Evolutionary conservation across 306 rosid species (phyloP).

Genomic region (Trichosanthes cucumerina): DNA sequence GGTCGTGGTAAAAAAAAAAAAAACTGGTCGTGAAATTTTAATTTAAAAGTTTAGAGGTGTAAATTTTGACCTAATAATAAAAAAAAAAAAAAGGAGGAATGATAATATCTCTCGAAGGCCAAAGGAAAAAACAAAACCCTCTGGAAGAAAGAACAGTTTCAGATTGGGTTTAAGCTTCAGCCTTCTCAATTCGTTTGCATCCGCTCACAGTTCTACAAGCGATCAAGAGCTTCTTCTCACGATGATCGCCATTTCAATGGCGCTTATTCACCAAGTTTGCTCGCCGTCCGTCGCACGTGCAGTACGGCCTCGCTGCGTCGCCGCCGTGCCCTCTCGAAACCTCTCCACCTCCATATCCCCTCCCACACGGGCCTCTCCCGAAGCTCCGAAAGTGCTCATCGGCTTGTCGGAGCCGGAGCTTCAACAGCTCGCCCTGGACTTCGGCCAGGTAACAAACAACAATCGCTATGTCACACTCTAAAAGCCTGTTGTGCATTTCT

Average conservation of each 20-base stretch:
- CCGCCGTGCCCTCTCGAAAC: conserved; percentile 18
- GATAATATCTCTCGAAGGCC: not conserved
- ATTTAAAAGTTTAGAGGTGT: no score
- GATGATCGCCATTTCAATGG: conserved; percentile 44
- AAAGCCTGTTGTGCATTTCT: not conserved
- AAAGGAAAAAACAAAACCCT: not conserved
- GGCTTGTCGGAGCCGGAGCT: conserved; percentile 79
- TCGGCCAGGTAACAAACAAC: conserved; percentile 55
- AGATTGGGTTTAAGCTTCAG: not conserved
- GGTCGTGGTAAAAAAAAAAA: no score
- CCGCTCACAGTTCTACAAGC: not conserved
- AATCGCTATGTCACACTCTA: not conserved
- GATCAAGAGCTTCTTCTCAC: not conserved
- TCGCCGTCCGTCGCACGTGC: conserved; percentile 54
- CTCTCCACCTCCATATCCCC: conserved; percentile 20
- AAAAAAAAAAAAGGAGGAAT: no score
- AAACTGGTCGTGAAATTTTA: no score
- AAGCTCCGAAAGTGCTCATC: conserved; percentile 51
- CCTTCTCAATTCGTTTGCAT: not conserved
- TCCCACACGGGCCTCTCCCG: conserved; percentile 14
- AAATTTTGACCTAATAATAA: no score
- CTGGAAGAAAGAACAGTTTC: not conserved
- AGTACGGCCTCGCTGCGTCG: conserved; percentile 24
- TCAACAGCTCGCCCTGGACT: conserved; percentile 57
- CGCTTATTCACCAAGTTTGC: conserved; percentile 53